These are phyloP conservation scores for Termitomyces sp. DNA, from an alignment of 1,284 basidiomycete genomes.

Conservation along the genomic window DNA sequence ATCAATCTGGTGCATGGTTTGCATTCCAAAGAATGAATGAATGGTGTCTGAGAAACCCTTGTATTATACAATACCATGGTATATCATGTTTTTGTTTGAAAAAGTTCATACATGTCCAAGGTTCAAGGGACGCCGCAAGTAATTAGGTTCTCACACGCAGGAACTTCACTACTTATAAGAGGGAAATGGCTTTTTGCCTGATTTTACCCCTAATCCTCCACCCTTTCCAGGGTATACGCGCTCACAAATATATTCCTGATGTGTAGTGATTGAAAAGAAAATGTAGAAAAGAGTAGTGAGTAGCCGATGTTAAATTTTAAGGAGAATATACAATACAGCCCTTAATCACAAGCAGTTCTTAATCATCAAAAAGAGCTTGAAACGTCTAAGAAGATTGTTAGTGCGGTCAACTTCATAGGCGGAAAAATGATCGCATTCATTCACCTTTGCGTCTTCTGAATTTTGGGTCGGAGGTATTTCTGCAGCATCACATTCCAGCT, in stretches of 20 bases:
- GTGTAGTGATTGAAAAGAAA: no score
- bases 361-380: constrained; percentile 66
- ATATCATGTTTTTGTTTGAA: not conserved
- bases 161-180: no score
- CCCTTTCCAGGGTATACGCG: no score
- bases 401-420: no score
- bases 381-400: constrained; percentile 35
- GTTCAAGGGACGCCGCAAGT: no score
- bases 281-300: no score
- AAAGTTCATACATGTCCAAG: not conserved
- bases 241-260: no score
- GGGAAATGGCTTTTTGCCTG: no score
- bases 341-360: constrained; percentile 10
- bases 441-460: constrained; percentile 14
- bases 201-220: no score
- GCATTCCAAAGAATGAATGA: constrained; percentile 29
- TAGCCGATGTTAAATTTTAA: not conserved
- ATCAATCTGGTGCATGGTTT: constrained; percentile 35
- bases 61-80: not conserved
- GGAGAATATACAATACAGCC: not conserved
- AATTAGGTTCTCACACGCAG: no score
- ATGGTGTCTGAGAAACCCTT: constrained; percentile 1
- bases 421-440: not conserved
- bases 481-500: constrained; percentile 28
- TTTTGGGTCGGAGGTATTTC: constrained; percentile 53